Base-by-base conservation (phyloP, 164 flowering plant species). In the Berberis thunbergii region DNA sequence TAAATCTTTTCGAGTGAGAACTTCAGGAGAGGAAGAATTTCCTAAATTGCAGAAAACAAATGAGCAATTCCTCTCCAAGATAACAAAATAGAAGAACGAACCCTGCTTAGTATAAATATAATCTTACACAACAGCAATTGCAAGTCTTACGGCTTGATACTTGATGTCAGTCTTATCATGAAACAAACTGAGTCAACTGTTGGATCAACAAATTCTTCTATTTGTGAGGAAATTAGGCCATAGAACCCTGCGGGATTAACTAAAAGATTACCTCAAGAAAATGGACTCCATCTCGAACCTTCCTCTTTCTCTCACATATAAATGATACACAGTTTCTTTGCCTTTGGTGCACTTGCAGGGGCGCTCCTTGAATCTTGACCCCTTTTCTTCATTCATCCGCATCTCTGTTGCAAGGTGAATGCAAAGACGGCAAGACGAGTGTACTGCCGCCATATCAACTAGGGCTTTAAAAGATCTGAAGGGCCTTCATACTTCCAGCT, bases 401-500 rank as follows among this genome's bases (percentile, higher is more conserved):
- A 83, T 84, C 63, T 48, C 62, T 26, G 99, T 86, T 8, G 99
- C 99, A 59, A 94, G 75, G 77, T 77, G 83, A 67, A 94, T 84
- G 80, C 99, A 94, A 45, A 94, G 86, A n/a, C 99, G 95, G 75
- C 99, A 94, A 4, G 99, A 94, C 7, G 99, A 94, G 64, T 94
- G 99, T 11, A 94, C 97, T 10, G 97, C 96, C 10, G 99, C 96
- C 99, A 94, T 91, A 76, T 94, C 97, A 71, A 94, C 87, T 42
- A 94, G 86, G 41, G 99, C 97, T 79, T 91, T 94, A 81, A 94
- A 94, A 54, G 96, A 78, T 91, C 99, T 57, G 91, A 86, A 64
- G 99, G 99, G 12, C 99, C 97, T 53, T 91, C 91, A 65, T 77
- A 84, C 74, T 94, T 94, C 99, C 99, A 94, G 79, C 98, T 94